phyloP scores from a whole-genome alignment of 257 asterid genomes.

The Nicotiana knightiana region DNA sequence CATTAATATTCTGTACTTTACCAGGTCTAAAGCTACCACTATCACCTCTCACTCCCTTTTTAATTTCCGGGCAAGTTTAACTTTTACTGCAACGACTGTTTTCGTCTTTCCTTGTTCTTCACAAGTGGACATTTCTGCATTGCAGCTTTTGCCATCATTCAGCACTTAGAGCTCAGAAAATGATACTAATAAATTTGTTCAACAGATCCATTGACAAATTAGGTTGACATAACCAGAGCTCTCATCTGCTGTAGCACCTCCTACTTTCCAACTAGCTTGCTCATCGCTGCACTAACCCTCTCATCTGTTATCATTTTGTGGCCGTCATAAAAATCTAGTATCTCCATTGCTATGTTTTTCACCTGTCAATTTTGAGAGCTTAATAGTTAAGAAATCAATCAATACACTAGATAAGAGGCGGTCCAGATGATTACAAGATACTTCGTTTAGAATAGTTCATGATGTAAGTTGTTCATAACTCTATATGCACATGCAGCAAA shows the following conservation, averaged over 20 bases:
- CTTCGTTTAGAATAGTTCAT: neutral
- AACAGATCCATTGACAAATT: neutral
- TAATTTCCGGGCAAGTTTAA: neutral
- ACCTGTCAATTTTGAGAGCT: conserved; percentile 41
- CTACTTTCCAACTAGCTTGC: conserved; percentile 47
- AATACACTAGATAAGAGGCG: too few relatives aligned
- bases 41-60: neutral
- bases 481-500: too few relatives aligned
- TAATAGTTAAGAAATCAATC: neutral
- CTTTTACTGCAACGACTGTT: neutral
- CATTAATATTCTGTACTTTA: neutral
- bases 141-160: neutral
- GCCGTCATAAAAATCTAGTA: conserved; percentile 75
- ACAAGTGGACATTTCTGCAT: neutral
- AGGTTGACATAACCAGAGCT: neutral
- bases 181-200: neutral
- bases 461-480: neutral
- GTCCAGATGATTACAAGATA: neutral
- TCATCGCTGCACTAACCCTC: conserved; percentile 56
- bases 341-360: conserved; percentile 89
- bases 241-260: neutral
- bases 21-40: neutral
- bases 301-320: conserved; percentile 75
- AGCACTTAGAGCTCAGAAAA: neutral
- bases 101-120: neutral